Percentiles rank a stretch among this genome's conserved stretches.
These are phyloP conservation scores for Kodamaea laetipori DNA, from an alignment of 805 yeast genomes.

Conservation along the genomic window DNA sequence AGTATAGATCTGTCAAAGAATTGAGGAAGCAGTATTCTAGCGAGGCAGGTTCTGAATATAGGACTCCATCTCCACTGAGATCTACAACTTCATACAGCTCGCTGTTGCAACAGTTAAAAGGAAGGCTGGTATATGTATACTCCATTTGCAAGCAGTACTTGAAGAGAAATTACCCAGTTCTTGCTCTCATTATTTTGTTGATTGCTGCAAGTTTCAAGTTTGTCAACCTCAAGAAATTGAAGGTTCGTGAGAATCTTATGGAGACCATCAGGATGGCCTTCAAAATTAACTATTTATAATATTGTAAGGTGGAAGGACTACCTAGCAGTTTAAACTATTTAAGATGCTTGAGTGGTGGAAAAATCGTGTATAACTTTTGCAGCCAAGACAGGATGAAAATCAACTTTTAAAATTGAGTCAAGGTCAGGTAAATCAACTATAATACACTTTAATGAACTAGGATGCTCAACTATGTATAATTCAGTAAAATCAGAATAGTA, in stretches of 20 bases:
- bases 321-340: too few species aligned
- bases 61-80: slow-evolving; percentile 4
- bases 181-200: slow-evolving; percentile 23
- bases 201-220: slow-evolving; percentile 24
- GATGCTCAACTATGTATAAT: too few species aligned
- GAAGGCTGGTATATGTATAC: slow-evolving; percentile 20
- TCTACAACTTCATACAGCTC: not conserved
- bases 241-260: slow-evolving; percentile 30
- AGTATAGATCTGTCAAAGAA: slow-evolving; percentile 33
- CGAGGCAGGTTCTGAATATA: slow-evolving; percentile 15
- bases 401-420: too few species aligned
- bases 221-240: slow-evolving; percentile 26
- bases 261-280: slow-evolving; percentile 48
- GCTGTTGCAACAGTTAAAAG: slow-evolving; percentile 16
- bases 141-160: slow-evolving; percentile 26
- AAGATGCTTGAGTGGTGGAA: too few species aligned
- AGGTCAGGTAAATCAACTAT: too few species aligned
- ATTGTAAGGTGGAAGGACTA: too few species aligned
- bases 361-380: too few species aligned
- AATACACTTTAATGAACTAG: too few species aligned
- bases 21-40: slow-evolving; percentile 20
- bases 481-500: too few species aligned
- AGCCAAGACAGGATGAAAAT: too few species aligned
- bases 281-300: slow-evolving; percentile 40
- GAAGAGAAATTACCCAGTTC: slow-evolving; percentile 30